A percentile compares a stretch with the other conserved stretches of the same genome.
phyloP scores from a whole-genome alignment of 2,329 filamentous ascomycete genomes.

The Trichophyton benhamiae region DNA sequence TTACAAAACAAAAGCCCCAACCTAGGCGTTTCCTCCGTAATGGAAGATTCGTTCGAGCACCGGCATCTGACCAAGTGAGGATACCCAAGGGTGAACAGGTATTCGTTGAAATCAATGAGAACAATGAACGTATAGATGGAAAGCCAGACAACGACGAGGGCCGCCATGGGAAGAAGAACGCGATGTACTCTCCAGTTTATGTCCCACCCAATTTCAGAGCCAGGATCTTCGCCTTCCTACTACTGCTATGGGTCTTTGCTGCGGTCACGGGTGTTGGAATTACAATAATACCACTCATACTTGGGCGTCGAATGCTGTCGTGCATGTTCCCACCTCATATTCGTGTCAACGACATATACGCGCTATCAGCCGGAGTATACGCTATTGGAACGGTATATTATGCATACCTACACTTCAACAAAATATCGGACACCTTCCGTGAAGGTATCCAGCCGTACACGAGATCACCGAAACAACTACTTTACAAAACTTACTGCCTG shows the following conservation, averaged over 20 bases:
- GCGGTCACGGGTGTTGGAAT: slow-evolving; percentile 72
- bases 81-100: slow-evolving; percentile 74
- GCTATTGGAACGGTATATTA: slow-evolving; percentile 59
- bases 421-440: slow-evolving; percentile 8
- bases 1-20: background rate
- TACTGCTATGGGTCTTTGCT: slow-evolving; percentile 87
- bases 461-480: slow-evolving; percentile 22
- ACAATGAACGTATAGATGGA: slow-evolving; percentile 54
- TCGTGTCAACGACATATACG: slow-evolving; percentile 87
- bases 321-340: slow-evolving; percentile 57
- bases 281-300: slow-evolving; percentile 73
- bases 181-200: slow-evolving; percentile 60
- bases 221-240: slow-evolving; percentile 72
- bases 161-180: slow-evolving; percentile 48
- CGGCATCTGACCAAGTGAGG: slow-evolving; percentile 86
- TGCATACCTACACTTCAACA: slow-evolving; percentile 24
- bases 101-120: slow-evolving; percentile 62
- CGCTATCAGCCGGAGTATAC: slow-evolving; percentile 83
- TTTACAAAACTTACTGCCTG: slow-evolving; percentile 21
- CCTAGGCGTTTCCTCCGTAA: slow-evolving; percentile 47
- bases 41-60: slow-evolving; percentile 79
- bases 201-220: slow-evolving; percentile 73
- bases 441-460: slow-evolving; percentile 16
- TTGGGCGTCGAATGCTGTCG: slow-evolving; percentile 69
- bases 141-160: slow-evolving; percentile 41